phyloP scores from a whole-genome alignment of 2,329 filamentous ascomycete species.

The Diaporthe citrichinensis region DNA sequence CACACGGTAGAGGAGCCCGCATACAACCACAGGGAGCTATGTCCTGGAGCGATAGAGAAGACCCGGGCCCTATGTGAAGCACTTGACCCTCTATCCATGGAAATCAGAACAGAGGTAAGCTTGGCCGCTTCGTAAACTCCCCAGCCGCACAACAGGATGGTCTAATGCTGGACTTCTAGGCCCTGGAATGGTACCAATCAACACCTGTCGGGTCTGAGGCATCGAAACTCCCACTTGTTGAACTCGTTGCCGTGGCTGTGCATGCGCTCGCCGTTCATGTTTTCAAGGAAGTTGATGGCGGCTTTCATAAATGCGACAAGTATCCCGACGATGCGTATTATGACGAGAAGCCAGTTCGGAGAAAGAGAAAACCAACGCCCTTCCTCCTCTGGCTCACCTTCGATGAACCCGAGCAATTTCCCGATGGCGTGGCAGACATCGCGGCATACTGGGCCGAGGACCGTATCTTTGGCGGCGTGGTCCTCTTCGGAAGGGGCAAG shows the following conservation, averaged over 20 bases:
- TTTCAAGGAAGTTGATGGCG: not conserved
- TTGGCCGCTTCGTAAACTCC: not conserved
- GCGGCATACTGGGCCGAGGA: slow-evolving; percentile 9
- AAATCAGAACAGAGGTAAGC: not conserved
- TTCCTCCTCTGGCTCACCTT: not conserved
- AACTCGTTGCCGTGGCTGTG: slow-evolving; percentile 1
- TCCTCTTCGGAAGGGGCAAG: too few species aligned
- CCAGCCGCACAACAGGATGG: too few species aligned
- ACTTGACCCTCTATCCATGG: not conserved
- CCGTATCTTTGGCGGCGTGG: too few species aligned
- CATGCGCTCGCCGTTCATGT: slow-evolving; percentile 3
- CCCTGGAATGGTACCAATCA: not conserved
- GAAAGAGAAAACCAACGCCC: not conserved
- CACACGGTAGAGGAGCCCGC: not conserved
- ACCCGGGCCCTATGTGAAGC: not conserved
- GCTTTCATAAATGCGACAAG: not conserved
- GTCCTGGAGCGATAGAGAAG: not conserved
- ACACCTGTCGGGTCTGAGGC: not conserved
- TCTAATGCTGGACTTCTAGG: not conserved
- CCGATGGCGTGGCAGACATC: not conserved
- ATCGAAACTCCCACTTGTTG: not conserved
- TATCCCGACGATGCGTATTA: too few species aligned
- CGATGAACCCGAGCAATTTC: not conserved
- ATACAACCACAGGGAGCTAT: not conserved
- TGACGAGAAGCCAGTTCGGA: too few species aligned